phyloP scores from a whole-genome alignment of 2,329 filamentous ascomycete species.

The Lachnum nothofagi region DNA sequence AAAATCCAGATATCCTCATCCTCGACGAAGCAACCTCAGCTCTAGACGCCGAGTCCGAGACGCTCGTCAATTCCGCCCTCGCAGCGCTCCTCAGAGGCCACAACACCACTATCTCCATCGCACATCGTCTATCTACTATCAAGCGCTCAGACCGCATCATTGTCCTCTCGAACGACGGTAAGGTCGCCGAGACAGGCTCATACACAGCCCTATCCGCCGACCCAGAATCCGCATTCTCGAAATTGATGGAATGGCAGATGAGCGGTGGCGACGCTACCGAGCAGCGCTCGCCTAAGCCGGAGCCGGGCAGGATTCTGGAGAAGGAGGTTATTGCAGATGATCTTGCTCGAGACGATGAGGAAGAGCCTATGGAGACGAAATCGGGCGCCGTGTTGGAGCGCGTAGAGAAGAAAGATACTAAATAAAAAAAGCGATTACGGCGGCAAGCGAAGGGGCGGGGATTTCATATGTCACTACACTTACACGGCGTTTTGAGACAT shows the following conservation, averaged over 20 bases:
- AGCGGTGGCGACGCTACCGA: conserved; percentile 66
- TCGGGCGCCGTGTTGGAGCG: conserved; percentile 16
- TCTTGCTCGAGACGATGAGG: conserved; percentile 18
- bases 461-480: no score
- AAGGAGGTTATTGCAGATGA: conserved; percentile 27
- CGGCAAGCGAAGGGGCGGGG: background rate
- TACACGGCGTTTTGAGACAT: no score
- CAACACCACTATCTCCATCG: conserved; percentile 97
- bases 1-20: conserved; percentile 93
- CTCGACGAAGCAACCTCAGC: conserved; percentile 95
- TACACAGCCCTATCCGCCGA: conserved; percentile 72
- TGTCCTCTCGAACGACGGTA: conserved; percentile 79
- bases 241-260: conserved; percentile 99
- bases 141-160: conserved; percentile 94
- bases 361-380: conserved; percentile 16
- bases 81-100: conserved; percentile 73
- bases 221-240: conserved; percentile 78
- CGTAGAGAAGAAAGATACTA: conserved; percentile 3
- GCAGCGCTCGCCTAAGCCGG: conserved; percentile 27
- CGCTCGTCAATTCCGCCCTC: conserved; percentile 87
- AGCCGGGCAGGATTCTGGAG: conserved; percentile 29
- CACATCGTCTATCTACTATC: conserved; percentile 91
- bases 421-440: background rate
- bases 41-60: conserved; percentile 93
- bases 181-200: conserved; percentile 83